These are phyloP conservation scores for Sporothrix curviconia DNA, from an alignment of 2,329 filamentous ascomycete species.

Conservation along the genomic window DNA sequence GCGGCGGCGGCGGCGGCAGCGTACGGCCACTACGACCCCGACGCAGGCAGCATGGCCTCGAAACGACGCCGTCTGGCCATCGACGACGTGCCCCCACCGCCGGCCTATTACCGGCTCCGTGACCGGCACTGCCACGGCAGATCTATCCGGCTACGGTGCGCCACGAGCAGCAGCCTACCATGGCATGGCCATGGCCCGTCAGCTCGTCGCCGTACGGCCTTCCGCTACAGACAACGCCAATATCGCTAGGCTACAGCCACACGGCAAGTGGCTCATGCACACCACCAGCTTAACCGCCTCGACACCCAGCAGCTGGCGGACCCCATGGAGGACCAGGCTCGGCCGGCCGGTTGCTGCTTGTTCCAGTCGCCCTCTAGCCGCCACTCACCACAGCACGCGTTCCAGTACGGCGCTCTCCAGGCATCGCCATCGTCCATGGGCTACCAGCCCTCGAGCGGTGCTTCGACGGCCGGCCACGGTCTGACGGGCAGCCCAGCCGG, in stretches of 20 bases:
- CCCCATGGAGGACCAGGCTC: conserved; percentile 3
- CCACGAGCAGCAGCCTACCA: conserved; percentile 10
- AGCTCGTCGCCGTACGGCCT: conserved; percentile 15
- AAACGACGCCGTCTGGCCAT: conserved; percentile 17
- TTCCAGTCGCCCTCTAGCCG: conserved; percentile 17
- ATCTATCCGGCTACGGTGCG: conserved; percentile 9
- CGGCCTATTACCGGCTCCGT: background rate
- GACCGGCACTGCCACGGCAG: background rate
- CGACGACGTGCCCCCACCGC: conserved; percentile 4
- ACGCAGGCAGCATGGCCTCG: background rate
- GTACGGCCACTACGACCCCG: conserved; percentile 14
- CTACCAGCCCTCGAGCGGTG: conserved; percentile 15
- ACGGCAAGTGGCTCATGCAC: background rate
- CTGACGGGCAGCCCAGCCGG: conserved; percentile 12
- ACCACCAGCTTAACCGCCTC: conserved; percentile 15
- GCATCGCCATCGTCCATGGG: conserved; percentile 16
- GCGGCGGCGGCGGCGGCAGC: too few species aligned
- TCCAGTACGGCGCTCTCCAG: conserved; percentile 15
- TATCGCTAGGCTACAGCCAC: background rate
- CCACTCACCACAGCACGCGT: conserved; percentile 16
- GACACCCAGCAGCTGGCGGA: conserved; percentile 14
- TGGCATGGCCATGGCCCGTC: conserved; percentile 12
- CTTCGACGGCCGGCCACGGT: conserved; percentile 10
- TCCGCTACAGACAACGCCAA: conserved; percentile 5
- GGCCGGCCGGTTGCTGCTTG: background rate